Evolutionary conservation across 1,284 basidiomycete genomes (phyloP).

Genomic region (Pseudozyma thailandica): DNA sequence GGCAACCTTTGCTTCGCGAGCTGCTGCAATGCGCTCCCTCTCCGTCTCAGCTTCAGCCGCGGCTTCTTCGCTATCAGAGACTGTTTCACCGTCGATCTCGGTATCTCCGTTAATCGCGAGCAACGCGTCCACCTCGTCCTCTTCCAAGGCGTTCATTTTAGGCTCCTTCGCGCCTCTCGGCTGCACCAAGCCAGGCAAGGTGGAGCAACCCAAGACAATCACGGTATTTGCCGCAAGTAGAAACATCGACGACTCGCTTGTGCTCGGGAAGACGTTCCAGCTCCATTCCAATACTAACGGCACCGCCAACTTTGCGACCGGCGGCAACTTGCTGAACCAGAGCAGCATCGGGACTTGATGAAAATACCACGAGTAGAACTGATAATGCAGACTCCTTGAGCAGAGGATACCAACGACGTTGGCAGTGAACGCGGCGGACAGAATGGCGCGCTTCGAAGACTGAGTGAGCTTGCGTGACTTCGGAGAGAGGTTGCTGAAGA

Average conservation of each 20-base stretch:
- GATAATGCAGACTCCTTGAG: conserved; percentile 96
- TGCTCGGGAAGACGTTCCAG: conserved; percentile 61
- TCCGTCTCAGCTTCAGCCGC: conserved; percentile 10
- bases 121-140: conserved; percentile 33
- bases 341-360: conserved; percentile 88
- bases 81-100: conserved; percentile 1
- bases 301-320: conserved; percentile 25
- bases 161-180: not conserved
- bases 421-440: conserved; percentile 75
- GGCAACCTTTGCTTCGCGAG: conserved; percentile 15
- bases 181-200: conserved; percentile 7
- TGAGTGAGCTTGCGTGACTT: conserved; percentile 1
- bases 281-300: conserved; percentile 45
- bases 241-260: conserved; percentile 40
- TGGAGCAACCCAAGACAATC: conserved; percentile 44
- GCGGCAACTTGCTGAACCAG: conserved; percentile 71
- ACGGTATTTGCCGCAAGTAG: conserved; percentile 44
- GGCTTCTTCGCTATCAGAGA: not conserved
- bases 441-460: conserved; percentile 14
- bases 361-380: conserved; percentile 98
- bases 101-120: conserved; percentile 10
- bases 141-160: not conserved
- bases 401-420: conserved; percentile 92
- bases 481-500: conserved; percentile 16
- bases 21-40: conserved; percentile 11